Evolutionary conservation across 805 yeast species (phyloP).

Genomic region (Priceomyces melissophilus): DNA sequence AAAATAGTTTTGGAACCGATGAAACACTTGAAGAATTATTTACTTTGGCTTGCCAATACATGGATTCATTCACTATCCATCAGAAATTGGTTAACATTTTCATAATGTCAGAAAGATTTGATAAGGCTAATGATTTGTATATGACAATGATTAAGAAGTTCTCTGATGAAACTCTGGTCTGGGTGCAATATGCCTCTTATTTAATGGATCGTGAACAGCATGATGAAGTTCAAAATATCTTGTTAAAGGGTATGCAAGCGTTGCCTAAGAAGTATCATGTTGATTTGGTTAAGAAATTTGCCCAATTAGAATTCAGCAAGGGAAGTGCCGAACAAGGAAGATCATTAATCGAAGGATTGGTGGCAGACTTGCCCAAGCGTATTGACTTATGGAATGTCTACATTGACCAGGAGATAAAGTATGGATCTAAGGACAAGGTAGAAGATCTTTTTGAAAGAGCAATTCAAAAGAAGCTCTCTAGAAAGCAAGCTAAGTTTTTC

Average conservation of each 20-base stretch:
- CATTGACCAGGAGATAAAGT: slow-evolving; percentile 86
- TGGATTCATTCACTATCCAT: slow-evolving; percentile 85
- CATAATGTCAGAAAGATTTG: slow-evolving; percentile 65
- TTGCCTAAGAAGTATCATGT: slow-evolving; percentile 72
- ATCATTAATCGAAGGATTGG: slow-evolving; percentile 87
- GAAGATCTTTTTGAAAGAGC: slow-evolving; percentile 84
- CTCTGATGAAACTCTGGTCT: slow-evolving; percentile 66
- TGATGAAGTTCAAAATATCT: slow-evolving; percentile 66
- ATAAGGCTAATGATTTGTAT: slow-evolving; percentile 68
- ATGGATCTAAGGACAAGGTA: slow-evolving; percentile 56
- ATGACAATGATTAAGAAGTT: slow-evolving; percentile 69
- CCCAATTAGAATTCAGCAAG: slow-evolving; percentile 77
- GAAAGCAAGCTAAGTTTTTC: slow-evolving; percentile 92
- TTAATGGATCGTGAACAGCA: slow-evolving; percentile 55
- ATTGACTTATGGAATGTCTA: slow-evolving; percentile 94
- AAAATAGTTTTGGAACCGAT: slow-evolving; percentile 85
- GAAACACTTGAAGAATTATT: slow-evolving; percentile 79
- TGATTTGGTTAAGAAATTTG: slow-evolving; percentile 83
- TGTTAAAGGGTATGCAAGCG: slow-evolving; percentile 68
- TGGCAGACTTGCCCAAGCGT: slow-evolving; percentile 87
- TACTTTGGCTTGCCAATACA: slow-evolving; percentile 81
- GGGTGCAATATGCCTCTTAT: slow-evolving; percentile 81
- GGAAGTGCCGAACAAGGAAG: slow-evolving; percentile 96
- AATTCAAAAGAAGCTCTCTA: slow-evolving; percentile 58
- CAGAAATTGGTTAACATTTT: slow-evolving; percentile 75